Percentiles rank a stretch among this genome's conserved stretches.
These are phyloP conservation scores for Pisolithus thermaeus DNA, from an alignment of 1,284 basidiomycete genomes.

Conservation along the genomic window DNA sequence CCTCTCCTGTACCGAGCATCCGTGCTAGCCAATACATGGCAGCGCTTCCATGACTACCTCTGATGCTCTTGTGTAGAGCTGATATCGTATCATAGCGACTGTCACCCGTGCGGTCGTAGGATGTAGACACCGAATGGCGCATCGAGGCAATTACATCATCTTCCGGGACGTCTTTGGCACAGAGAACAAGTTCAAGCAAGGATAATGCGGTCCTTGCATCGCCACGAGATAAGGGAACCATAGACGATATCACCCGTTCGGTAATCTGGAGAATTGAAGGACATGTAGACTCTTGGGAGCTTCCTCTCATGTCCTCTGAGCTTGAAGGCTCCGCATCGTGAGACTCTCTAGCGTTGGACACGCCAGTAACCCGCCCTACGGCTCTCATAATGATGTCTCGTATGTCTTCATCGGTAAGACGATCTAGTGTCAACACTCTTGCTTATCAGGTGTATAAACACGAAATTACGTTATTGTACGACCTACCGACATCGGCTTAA, in stretches of 20 bases:
- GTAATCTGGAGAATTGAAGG: constrained; percentile 42
- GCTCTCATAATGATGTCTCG: constrained; percentile 47
- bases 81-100: constrained; percentile 84
- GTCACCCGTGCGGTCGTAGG: constrained; percentile 75
- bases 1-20: constrained; percentile 83
- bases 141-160: constrained; percentile 43
- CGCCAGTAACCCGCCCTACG: constrained; percentile 34
- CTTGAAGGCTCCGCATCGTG: constrained; percentile 7
- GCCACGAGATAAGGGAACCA: constrained; percentile 56
- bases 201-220: constrained; percentile 70
- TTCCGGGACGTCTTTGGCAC: constrained; percentile 36
- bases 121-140: constrained; percentile 50
- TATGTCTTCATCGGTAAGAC: constrained; percentile 56
- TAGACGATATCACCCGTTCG: constrained; percentile 40
- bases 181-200: constrained; percentile 56
- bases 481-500: constrained; percentile 76
- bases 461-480: not conserved
- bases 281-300: constrained; percentile 17
- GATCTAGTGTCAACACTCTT: constrained; percentile 62
- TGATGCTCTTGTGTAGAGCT: constrained; percentile 82
- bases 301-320: constrained; percentile 17
- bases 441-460: constrained; percentile 11
- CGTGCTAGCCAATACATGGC: constrained; percentile 88
- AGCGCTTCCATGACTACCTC: constrained; percentile 75
- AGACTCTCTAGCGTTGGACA: not conserved